phyloP scores from a whole-genome alignment of 208 protist species.

The Tritrichomonas musculus region DNA sequence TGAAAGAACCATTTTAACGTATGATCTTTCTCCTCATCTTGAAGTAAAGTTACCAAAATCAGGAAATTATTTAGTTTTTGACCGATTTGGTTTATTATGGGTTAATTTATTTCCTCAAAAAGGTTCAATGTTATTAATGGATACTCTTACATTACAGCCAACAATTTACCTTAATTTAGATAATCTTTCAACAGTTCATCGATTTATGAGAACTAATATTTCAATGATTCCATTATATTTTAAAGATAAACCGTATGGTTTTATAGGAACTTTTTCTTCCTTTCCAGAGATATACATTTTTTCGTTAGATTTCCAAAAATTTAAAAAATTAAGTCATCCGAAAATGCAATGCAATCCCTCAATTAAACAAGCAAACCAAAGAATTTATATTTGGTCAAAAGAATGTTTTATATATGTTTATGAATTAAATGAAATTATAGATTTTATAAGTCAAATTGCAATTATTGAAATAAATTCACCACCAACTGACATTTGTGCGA shows the following conservation, averaged over 20 bases:
- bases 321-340: not conserved
- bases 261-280: not conserved
- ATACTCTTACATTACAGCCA: not conserved
- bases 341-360: not conserved
- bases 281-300: not conserved
- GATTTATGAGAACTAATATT: not conserved
- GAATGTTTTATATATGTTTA: not conserved
- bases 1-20: not conserved
- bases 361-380: not conserved
- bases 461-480: not conserved
- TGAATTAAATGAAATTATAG: not conserved
- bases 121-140: not conserved
- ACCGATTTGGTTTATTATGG: not conserved
- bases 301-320: not conserved
- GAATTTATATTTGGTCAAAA: conserved; percentile 17
- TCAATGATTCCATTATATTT: not conserved
- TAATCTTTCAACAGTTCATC: not conserved
- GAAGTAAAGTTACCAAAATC: not conserved
- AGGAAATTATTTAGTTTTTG: not conserved
- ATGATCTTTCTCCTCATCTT: not conserved
- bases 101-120: not conserved
- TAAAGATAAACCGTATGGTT: not conserved
- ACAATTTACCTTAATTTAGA: not conserved
- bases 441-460: not conserved
- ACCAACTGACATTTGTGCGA: not conserved